Base-by-base conservation (phyloP, 129 eudicot genomes). In the Kitagawia praeruptora region DNA sequence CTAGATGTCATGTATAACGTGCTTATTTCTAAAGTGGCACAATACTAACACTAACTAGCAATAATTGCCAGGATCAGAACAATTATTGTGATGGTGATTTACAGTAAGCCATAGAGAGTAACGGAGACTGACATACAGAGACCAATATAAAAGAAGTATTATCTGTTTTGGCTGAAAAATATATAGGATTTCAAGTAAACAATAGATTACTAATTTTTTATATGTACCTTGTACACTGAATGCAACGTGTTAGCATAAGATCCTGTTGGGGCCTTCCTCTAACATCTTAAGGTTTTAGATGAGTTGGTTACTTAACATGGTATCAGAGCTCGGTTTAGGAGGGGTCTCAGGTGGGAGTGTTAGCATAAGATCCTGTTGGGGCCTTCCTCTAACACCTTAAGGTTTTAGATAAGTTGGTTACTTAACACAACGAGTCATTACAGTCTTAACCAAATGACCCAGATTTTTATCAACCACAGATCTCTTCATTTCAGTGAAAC, bases 381-480 rank as follows among this genome's bases (percentile, higher is more conserved):
- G n/a, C n/a, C n/a, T n/a, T n/a, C n/a, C n/a, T n/a, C n/a, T n/a
- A n/a, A n/a, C n/a, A n/a, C n/a, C n/a, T n/a, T n/a, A n/a, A n/a
- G n/a, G n/a, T n/a, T n/a, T n/a, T n/a, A n/a, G n/a, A n/a, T n/a
- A n/a, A n/a, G n/a, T n/a, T n/a, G n/a, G n/a, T n/a, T n/a, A n/a
- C n/a, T n/a, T n/a, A n/a, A n/a, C n/a, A n/a, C n/a, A n/a, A 15
- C 99, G 87, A 70, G 99, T 96, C 99, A 96, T 96, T 76, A 96
- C 99, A 1, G 99, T 96, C 85, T 96, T 96, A 77, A 96, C 99
- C 80, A 96, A 82, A 4, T 98, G 99, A 42, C 99, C 99, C 48
- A 96, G 87, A 87, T 96, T 96, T 87, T 96, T 96, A 79, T 96
- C 99, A 40, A 96, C 99, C 44, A 96, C 98, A 25, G 99, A 96